These are phyloP conservation scores for Auxenochlorella pyrenoidosa DNA, from an alignment of 139 green algal genomes.

Conservation along the genomic window DNA sequence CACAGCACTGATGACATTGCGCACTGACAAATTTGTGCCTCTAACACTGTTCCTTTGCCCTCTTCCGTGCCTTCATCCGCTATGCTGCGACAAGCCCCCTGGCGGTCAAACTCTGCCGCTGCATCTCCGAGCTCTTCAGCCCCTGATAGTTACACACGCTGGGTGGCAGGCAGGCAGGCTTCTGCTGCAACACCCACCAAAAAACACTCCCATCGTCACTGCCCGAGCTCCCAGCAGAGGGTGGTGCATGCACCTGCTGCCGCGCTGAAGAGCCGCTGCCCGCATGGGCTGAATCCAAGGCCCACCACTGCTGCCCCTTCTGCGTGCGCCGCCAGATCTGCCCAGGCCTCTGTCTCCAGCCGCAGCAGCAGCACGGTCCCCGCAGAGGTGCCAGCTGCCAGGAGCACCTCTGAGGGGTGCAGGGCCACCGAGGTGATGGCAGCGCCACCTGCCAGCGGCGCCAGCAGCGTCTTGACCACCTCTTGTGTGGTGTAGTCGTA, in stretches of 20 bases:
- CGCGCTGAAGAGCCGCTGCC: background rate
- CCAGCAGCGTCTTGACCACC: conserved; percentile 26
- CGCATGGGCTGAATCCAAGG: conserved; percentile 27
- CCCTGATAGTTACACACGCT: background rate
- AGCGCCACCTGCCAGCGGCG: background rate
- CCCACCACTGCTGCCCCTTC: background rate
- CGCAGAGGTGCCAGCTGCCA: conserved; percentile 13
- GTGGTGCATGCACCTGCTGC: conserved; percentile 10
- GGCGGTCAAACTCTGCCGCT: too few relatives aligned
- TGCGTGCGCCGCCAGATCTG: conserved; percentile 18
- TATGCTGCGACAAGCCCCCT: background rate
- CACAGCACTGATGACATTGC: background rate
- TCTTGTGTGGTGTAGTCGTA: background rate
- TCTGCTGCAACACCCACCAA: background rate
- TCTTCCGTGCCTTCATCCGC: background rate
- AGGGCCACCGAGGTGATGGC: conserved; percentile 22
- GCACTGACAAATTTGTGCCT: background rate
- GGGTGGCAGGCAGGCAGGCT: background rate
- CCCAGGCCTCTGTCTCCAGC: conserved; percentile 30
- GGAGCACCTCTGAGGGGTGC: conserved; percentile 1
- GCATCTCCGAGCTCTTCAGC: background rate
- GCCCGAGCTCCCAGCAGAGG: conserved; percentile 4
- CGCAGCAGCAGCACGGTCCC: conserved; percentile 34
- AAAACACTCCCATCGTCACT: background rate
- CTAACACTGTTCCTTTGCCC: background rate